Percentiles rank a stretch among this genome's conserved stretches.
phyloP scores from a whole-genome alignment of 192 early-diverging fungal genomes.

The Backusella mclennaniae region DNA sequence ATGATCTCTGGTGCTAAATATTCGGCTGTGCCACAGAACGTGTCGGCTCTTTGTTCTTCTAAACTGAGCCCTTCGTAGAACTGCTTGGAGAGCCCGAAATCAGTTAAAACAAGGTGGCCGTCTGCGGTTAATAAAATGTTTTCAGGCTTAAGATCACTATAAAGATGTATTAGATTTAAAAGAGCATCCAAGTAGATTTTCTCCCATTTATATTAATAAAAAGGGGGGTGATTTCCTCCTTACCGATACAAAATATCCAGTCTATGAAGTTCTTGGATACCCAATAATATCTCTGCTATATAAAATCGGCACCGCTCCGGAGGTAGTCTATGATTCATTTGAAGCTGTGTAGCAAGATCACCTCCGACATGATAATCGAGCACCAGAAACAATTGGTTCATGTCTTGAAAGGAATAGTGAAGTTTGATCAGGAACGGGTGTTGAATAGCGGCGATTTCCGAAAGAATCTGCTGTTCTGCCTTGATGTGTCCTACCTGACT shows the following conservation, averaged over 20 bases:
- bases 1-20: constrained; percentile 81
- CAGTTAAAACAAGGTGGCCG: constrained; percentile 85
- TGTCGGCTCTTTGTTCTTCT: constrained; percentile 36
- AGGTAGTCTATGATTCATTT: constrained; percentile 47
- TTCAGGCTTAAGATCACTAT: constrained; percentile 73
- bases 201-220: no score
- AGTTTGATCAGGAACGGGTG: constrained; percentile 93
- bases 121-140: constrained; percentile 68
- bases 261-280: constrained; percentile 82
- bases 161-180: no score
- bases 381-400: constrained; percentile 82
- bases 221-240: neutral
- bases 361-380: constrained; percentile 90
- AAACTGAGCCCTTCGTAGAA: neutral
- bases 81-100: constrained; percentile 90
- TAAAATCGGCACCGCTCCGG: constrained; percentile 83
- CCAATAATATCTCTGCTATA: constrained; percentile 82
- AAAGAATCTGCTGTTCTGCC: constrained; percentile 81
- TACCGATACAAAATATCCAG: constrained; percentile 82
- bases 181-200: no score
- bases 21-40: constrained; percentile 78
- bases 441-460: constrained; percentile 47
- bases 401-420: constrained; percentile 88
- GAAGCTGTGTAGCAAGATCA: constrained; percentile 87
- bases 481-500: constrained; percentile 79